Evolutionary conservation across 176 grass and related monocot genomes (phyloP), one percentile per base, ranked within the genome.

Genomic region (Elymus sibiricus): DNA sequence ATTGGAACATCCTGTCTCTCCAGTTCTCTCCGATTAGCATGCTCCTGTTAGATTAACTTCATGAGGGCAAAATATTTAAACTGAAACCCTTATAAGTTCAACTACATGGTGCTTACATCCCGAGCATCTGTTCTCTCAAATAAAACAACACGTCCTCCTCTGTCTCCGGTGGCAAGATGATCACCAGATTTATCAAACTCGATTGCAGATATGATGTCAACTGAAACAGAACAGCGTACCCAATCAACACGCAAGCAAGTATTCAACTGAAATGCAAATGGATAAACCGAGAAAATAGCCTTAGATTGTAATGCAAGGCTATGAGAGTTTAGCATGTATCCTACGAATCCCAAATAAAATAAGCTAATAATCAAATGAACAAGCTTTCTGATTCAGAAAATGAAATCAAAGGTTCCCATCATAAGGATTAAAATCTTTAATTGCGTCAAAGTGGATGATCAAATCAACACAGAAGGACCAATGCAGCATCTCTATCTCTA

Each of bases 131-230:
- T 90, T 86, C 92, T 90, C 94, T 97, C 95, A 87, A 97, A 97
- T 81, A 97, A 80, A 79, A 97, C 95, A 64, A 97, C 95, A 47
- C 95, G 92, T 27, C 95, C 95, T 60, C 95, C 95, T 86, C 91
- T 93, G 84, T 97, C 95, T 87, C 95, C 95, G 7, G 95, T 97
- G 68, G 92, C 95, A 85, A 97, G 95, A 97, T 94, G 92, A 80
- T 87, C 92, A 87, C 95, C 95, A 75, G 95, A 94, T 89, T 86
- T 97, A 87, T 97, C 91, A 87, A 97, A 97, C 82, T 97, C 94
- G 62, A 97, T 94, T 81, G 95, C 95, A 58, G 95, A 94, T 70
- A 97, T 97, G 66, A 97, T 97, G 78, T 97, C 92, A 87, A 97
- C 95, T 97, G 88, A 66, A 86, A 83, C 2, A 89, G 80, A 83